phyloP scores from a whole-genome alignment of 106 monocot genomes.

The Dioscorea alata region DNA sequence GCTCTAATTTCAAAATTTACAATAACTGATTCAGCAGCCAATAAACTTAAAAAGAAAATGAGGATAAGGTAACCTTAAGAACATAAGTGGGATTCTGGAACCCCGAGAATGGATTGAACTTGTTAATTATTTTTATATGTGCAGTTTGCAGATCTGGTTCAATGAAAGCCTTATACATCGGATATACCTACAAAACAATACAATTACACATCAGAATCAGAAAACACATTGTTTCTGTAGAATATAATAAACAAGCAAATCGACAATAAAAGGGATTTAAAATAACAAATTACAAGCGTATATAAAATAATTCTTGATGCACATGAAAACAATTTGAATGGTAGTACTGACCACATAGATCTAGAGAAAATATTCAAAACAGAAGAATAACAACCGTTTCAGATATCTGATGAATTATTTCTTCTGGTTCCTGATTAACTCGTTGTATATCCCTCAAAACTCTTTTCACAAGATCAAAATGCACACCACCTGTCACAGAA shows the following conservation, averaged over 20 bases:
- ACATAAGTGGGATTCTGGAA: slow-evolving; percentile 99
- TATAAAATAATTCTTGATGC: no score
- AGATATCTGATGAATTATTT: slow-evolving; percentile 96
- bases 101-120: slow-evolving; percentile 96
- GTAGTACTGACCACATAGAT: not conserved
- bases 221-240: not conserved
- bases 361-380: not conserved
- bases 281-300: not conserved
- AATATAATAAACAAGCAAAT: not conserved
- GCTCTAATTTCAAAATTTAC: not conserved
- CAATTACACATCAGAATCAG: not conserved
- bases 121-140: slow-evolving; percentile 93
- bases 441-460: slow-evolving; percentile 97
- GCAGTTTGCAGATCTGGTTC: slow-evolving; percentile 95
- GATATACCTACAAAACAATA: slow-evolving; percentile 69
- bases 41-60: slow-evolving; percentile 1
- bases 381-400: slow-evolving; percentile 65
- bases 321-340: not conserved
- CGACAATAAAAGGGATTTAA: not conserved
- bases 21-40: not conserved
- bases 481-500: slow-evolving; percentile 96
- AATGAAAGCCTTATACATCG: slow-evolving; percentile 99
- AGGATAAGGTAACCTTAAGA: slow-evolving; percentile 60
- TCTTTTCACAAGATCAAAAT: slow-evolving; percentile 98
- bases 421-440: slow-evolving; percentile 96